phyloP scores from a whole-genome alignment of 305 asterid species.

The Fraxinus baroniana region DNA sequence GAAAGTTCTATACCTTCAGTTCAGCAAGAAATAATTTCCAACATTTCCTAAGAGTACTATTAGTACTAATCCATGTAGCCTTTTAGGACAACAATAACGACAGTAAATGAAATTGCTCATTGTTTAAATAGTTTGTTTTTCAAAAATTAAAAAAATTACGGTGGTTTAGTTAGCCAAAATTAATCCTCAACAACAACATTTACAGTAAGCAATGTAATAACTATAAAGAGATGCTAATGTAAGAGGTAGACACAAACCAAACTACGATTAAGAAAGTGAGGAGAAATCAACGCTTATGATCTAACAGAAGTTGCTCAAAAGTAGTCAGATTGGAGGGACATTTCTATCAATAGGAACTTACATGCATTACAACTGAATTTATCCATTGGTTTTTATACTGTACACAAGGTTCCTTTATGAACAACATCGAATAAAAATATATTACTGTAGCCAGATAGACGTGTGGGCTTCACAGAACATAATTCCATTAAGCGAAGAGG shows the following conservation, averaged over 20 bases:
- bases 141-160: neutral
- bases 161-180: neutral
- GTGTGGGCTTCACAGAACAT: neutral
- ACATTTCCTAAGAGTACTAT: neutral
- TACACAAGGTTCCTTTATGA: neutral
- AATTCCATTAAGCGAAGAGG: neutral
- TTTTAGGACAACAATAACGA: neutral
- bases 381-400: neutral
- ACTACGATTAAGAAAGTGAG: neutral
- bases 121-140: neutral
- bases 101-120: neutral
- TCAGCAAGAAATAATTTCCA: neutral
- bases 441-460: neutral
- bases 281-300: neutral
- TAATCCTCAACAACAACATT: neutral
- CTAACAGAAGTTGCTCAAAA: neutral
- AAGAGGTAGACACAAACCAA: neutral
- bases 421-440: neutral
- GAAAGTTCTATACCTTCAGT: neutral
- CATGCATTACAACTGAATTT: neutral
- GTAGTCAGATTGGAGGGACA: neutral
- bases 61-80: neutral
- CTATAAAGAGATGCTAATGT: neutral
- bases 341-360: neutral
- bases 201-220: neutral